phyloP scores from a whole-genome alignment of 371 early-diverging fungal species.

The Mucor velutinosus region DNA sequence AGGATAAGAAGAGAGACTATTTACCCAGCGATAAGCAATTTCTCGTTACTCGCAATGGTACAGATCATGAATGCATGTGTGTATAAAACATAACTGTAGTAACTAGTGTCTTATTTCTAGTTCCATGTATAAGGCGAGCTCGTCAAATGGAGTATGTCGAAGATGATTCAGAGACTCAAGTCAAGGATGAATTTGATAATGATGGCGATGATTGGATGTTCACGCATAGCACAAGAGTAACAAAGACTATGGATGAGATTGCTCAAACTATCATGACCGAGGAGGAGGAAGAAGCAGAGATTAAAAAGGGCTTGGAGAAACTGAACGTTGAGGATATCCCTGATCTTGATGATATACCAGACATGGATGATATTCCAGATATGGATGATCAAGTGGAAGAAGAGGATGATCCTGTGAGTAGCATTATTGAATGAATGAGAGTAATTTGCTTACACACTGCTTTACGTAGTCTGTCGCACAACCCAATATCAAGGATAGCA shows the following conservation, averaged over 20 bases:
- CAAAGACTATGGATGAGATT: constrained; percentile 69
- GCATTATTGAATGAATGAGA: not conserved
- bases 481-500: constrained; percentile 1
- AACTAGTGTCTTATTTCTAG: constrained; percentile 24
- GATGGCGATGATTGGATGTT: constrained; percentile 85
- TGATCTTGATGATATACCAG: constrained; percentile 88
- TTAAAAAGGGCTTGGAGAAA: constrained; percentile 31
- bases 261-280: constrained; percentile 66
- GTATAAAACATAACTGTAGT: not conserved
- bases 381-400: constrained; percentile 70
- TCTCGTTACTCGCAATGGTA: constrained; percentile 92
- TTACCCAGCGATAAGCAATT: constrained; percentile 93
- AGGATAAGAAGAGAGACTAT: constrained; percentile 85
- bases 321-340: constrained; percentile 59
- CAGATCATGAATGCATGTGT: not conserved
- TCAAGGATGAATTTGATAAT: constrained; percentile 44
- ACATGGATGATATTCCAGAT: constrained; percentile 81
- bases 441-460: not conserved
- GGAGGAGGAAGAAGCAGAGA: constrained; percentile 47
- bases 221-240: constrained; percentile 66
- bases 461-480: constrained; percentile 12
- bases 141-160: constrained; percentile 81
- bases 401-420: constrained; percentile 42
- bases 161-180: constrained; percentile 60
- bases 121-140: constrained; percentile 92